Percentiles rank a stretch among this genome's conserved stretches.
Conservation (phyloP, 2,329 filamentous ascomycete genomes). For the Penicillium palitans region DNA sequence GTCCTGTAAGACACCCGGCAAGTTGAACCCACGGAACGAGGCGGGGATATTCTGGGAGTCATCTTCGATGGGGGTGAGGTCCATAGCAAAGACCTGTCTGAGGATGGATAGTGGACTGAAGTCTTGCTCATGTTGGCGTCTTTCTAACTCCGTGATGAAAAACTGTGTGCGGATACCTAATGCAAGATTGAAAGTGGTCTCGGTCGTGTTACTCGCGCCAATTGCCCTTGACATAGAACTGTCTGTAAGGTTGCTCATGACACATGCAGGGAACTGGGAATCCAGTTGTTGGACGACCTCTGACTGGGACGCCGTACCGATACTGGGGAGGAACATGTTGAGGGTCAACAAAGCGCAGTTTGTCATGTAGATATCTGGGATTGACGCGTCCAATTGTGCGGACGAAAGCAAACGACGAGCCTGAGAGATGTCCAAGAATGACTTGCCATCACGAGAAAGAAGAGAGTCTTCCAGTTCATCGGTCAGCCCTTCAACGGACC, state of each 20-base stretch:
- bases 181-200: conserved; percentile 50
- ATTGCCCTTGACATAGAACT: conserved; percentile 7
- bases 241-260: conserved; percentile 34
- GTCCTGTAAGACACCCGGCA: conserved; percentile 37
- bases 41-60: conserved; percentile 6
- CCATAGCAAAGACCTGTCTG: conserved; percentile 43
- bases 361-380: conserved; percentile 44
- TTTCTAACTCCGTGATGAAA: conserved; percentile 48
- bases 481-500: conserved; percentile 26
- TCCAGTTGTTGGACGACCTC: conserved; percentile 36
- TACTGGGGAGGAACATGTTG: conserved; percentile 37
- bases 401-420: conserved; percentile 35
- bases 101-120: conserved; percentile 47
- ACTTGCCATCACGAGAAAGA: conserved; percentile 17
- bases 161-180: conserved; percentile 58
- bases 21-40: conserved; percentile 30
- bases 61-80: conserved; percentile 21
- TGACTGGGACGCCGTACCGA: conserved; percentile 20
- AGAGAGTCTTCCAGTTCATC: conserved; percentile 29
- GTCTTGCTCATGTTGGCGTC: conserved; percentile 28
- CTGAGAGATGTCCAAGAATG: conserved; percentile 40
- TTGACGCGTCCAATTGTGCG: conserved; percentile 29
- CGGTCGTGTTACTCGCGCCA: conserved; percentile 45
- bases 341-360: conserved; percentile 47
- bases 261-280: conserved; percentile 34